A percentile compares a stretch with the other conserved stretches of the same genome.
Evolutionary conservation across 2,329 filamentous ascomycete species (phyloP).

Genomic region (Fusarium compactum): DNA sequence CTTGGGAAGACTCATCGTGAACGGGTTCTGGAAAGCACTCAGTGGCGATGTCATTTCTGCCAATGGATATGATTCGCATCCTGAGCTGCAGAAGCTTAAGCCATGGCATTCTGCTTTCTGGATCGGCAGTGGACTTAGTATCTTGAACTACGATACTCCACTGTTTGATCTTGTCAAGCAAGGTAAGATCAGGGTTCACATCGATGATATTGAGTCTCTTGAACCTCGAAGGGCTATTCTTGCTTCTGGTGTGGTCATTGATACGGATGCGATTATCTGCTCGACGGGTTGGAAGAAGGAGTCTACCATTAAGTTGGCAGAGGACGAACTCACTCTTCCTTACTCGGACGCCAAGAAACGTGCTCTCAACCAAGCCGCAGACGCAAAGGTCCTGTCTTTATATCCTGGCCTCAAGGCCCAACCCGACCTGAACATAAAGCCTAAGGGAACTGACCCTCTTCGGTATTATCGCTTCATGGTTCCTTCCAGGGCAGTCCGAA

Average conservation of each 20-base stretch:
- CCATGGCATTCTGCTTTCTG: slow-evolving; percentile 59
- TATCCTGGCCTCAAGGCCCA: slow-evolving; percentile 42
- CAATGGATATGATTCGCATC: slow-evolving; percentile 60
- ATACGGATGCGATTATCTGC: slow-evolving; percentile 62
- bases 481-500: slow-evolving; percentile 28
- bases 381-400: slow-evolving; percentile 28
- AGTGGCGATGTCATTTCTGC: slow-evolving; percentile 59
- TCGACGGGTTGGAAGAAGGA: slow-evolving; percentile 65
- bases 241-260: slow-evolving; percentile 54
- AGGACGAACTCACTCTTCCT: slow-evolving; percentile 33
- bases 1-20: slow-evolving; percentile 61
- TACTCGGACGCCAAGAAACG: slow-evolving; percentile 12
- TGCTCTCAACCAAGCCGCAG: slow-evolving; percentile 24
- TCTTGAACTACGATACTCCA: slow-evolving; percentile 64
- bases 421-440: slow-evolving; percentile 36
- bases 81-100: slow-evolving; percentile 55
- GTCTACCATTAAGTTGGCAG: slow-evolving; percentile 58
- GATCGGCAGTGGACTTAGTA: slow-evolving; percentile 63
- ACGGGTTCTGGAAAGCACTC: slow-evolving; percentile 63
- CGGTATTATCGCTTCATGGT: slow-evolving; percentile 49
- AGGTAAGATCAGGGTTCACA: slow-evolving; percentile 61
- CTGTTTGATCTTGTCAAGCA: slow-evolving; percentile 64
- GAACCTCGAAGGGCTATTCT: slow-evolving; percentile 56
- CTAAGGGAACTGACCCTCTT: slow-evolving; percentile 36
- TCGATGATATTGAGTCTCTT: slow-evolving; percentile 60